Evolutionary conservation across 75 land plant species (phyloP), one percentile per base, ranked within the genome.

Genomic region (Isoetes taiwanensis): DNA sequence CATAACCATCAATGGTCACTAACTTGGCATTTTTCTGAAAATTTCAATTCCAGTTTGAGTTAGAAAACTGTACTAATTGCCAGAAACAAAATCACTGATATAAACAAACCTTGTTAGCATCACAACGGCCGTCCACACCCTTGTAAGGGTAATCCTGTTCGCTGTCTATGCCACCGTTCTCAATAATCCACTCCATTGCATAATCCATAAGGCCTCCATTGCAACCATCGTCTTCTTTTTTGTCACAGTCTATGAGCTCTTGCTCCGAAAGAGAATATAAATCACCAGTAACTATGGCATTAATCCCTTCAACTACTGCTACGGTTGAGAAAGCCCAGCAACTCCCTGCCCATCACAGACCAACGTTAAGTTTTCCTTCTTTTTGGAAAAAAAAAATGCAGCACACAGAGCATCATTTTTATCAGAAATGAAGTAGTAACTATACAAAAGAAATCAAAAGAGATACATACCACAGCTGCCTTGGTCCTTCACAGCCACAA

Each of bases 151-250:
- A 82, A 42, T 46, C 52, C 1, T 59, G 60, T 64, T 78, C 81
- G 1, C 76, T 69, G 30, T 82, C 69, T 10, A 82, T 42, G 0
- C 85, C 85, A 27, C 82, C 82, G n/a, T 72, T 72, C 25, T 70
- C 24, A 19, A 59, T 68, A 2, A 82, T 63, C 70, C 68, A 78
- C 5, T 76, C 68, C 25, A 79, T 76, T 14, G 82, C 82, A 37
- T 78, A 66, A 38, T 76, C 81, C 81, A 78, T 78, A 43, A 78
- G 79, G 21, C 81, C 81, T 3, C 81, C 82, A 57, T 72, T 72
- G 72, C 82, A 79, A 3, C 82, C 82, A 50, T 63, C 41, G 55
- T 79, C 74, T 8, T 39, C 52, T 0, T 63, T 54, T 2, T 24
- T 79, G 64, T 79, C 82, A 58, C 82, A 79, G 53, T 79, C 82